Evolutionary conservation across 2,329 filamentous ascomycete genomes (phyloP), one percentile per base, ranked within the genome.

Genomic region (Exserohilum rostratum): DNA sequence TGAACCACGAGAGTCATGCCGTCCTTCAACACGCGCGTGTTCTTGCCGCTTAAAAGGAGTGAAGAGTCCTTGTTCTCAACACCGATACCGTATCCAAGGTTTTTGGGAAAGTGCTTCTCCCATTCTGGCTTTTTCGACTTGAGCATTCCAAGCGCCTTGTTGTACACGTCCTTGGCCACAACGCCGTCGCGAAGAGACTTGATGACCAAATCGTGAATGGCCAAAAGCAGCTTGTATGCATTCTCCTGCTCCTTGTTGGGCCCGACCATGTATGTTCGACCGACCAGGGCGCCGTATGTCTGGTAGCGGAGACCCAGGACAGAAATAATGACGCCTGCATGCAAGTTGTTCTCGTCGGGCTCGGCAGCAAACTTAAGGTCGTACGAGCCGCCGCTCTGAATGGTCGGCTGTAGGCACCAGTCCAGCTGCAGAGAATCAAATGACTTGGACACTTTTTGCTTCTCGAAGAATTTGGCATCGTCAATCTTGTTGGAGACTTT

Each of bases 1-100:
- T 90, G 92, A 66, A 99, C 86, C 68, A 89, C 90, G 11, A 99
- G 83, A 0, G 95, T 99, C 95, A 99, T 99, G 62, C 96, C 96
- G 70, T 98, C 96, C 76, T 93, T 96, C 53, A 99, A 79, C 5
- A 85, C 83, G 46, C 93, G 86, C 25, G 80, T 82, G 73, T 93
- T 98, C 80, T 99, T 99, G 55, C 82, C 89, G 68, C 91, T 98
- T 33, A 99, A 80, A 2, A 95, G 77, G 55, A 99, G 83, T 4
- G 91, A 93, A 2, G 84, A 79, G 72, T 99, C 95, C 66, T 90
- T 87, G 62, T 89, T 90, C 79, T 99, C 96, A 38, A 98, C 90
- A 58, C 95, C 96, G 66, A 99, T 90, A 43, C 92, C 93, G 66
- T 88, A 91, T 44, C 95, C 95, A 33, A 98, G 88, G 61, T 90